These are phyloP conservation scores for Linum tenue DNA, from an alignment of 345 rosid genomes.

Conservation along the genomic window DNA sequence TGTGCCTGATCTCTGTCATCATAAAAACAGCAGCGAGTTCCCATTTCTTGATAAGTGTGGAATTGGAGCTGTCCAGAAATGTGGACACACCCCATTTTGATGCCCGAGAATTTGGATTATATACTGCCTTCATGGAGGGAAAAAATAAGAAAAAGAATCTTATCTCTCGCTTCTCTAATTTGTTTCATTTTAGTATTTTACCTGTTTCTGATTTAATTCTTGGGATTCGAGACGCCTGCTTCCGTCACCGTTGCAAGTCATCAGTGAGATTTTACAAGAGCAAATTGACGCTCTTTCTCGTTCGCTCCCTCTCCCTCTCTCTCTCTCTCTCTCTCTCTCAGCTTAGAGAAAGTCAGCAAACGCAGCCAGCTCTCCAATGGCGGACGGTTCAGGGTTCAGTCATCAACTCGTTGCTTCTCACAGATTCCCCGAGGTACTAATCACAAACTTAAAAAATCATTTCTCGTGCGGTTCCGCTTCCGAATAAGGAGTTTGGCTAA, in stretches of 20 bases:
- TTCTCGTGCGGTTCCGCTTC: neutral
- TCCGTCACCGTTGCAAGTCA: too few species aligned
- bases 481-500: neutral
- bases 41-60: too few species aligned
- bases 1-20: too few species aligned
- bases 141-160: too few species aligned
- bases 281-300: neutral
- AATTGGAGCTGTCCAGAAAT: too few species aligned
- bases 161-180: too few species aligned
- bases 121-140: neutral
- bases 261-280: too few species aligned
- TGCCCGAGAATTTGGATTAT: neutral
- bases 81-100: neutral
- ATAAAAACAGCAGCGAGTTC: too few species aligned
- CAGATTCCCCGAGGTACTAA: constrained; percentile 57
- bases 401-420: constrained; percentile 45
- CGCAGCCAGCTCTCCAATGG: constrained; percentile 18
- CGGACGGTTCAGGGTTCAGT: constrained; percentile 32
- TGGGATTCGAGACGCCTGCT: neutral
- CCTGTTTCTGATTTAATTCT: neutral
- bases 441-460: neutral
- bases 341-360: neutral
- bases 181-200: too few species aligned
- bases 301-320: neutral
- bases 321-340: neutral